Evolutionary conservation across 192 early-diverging fungal species (phyloP), one percentile per base, ranked within the genome.

Genomic region (Polychytrium aggregatum): DNA sequence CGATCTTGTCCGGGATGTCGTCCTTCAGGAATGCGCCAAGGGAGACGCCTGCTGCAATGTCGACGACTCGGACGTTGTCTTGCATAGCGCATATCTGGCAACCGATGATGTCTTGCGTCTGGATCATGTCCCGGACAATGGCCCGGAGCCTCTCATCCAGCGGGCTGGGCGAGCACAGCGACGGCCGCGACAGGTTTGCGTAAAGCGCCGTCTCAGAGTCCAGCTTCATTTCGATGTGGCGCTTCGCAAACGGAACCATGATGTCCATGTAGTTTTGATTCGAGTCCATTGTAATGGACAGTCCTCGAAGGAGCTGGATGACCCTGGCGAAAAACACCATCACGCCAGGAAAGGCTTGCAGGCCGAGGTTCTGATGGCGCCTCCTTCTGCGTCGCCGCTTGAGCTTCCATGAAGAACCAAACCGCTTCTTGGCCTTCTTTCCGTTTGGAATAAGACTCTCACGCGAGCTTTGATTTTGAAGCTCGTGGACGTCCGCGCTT

Each of bases 221-320:
- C 6, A 42, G 9, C 7, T 17, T 18, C 8, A 6, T 10, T 10
- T 10, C 24, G 9, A 25, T 6, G 25, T 14, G 6, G 18, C 9
- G 36, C 44, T 38, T 18, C 0, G 59, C 62, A 42, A 62, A 64
- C 18, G 59, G 58, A 13, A 45, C 40, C 62, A 64, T 63, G 30
- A 62, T 41, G 16, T 63, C 60, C 8, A 64, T 9, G 36, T 64
- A 64, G 16, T 38, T 30, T 14, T 56, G 6, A 7, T 36, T 18
- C 9, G 21, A 20, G 16, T 50, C 60, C 4, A 63, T 9, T 0
- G 50, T 33, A 1, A 37, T 24, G 37, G 30, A 55, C 7, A 62
- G 37, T 2, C 60, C 60, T 4, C 60, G 33, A 2, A 62, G 46
- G 21, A 62, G 48, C 0, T 50, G 21, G 17, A 62, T 25, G 14